phyloP scores from a whole-genome alignment of 192 early-diverging fungal genomes.

The Coemansia sp. region DNA sequence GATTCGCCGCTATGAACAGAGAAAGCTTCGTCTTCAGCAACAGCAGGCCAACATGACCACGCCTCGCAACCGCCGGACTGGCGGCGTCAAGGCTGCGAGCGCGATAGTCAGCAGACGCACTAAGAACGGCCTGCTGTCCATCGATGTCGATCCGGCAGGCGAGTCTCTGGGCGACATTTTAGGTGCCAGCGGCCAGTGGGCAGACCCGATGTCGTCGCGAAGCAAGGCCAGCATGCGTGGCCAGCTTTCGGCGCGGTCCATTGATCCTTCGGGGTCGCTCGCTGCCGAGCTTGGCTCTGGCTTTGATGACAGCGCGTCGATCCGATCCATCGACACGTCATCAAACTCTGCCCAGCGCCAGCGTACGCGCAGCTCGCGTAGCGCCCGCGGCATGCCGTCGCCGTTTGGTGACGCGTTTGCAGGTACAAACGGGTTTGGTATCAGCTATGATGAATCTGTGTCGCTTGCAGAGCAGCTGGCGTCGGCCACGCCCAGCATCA shows the following conservation, averaged over 20 bases:
- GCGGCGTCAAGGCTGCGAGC: not conserved
- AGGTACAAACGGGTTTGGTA: conserved; percentile 26
- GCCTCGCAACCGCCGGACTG: conserved; percentile 12
- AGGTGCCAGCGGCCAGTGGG: conserved; percentile 39
- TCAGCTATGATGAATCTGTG: conserved; percentile 40
- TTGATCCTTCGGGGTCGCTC: conserved; percentile 14
- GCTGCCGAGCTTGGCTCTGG: conserved; percentile 29
- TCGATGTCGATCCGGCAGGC: conserved; percentile 22
- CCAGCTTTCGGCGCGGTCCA: conserved; percentile 3
- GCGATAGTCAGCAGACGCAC: conserved; percentile 1
- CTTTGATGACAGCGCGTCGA: conserved; percentile 19
- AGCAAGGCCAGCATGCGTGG: conserved; percentile 26
- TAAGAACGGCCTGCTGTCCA: conserved; percentile 19
- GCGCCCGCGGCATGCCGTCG: conserved; percentile 25
- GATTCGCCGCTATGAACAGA: conserved; percentile 38
- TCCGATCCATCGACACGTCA: conserved; percentile 6
- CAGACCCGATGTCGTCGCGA: conserved; percentile 27
- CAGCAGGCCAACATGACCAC: conserved; percentile 26
- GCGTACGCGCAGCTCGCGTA: conserved; percentile 17
- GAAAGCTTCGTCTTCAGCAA: conserved; percentile 34
- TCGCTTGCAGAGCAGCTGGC: conserved; percentile 46
- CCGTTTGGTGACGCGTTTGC: conserved; percentile 32
- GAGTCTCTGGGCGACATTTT: conserved; percentile 52
- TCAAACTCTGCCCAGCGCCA: conserved; percentile 11
- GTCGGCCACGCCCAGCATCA: conserved; percentile 16